Conservation (phyloP, 108 stramenopile species). For the Mayamaea pseudoterrestris region DNA sequence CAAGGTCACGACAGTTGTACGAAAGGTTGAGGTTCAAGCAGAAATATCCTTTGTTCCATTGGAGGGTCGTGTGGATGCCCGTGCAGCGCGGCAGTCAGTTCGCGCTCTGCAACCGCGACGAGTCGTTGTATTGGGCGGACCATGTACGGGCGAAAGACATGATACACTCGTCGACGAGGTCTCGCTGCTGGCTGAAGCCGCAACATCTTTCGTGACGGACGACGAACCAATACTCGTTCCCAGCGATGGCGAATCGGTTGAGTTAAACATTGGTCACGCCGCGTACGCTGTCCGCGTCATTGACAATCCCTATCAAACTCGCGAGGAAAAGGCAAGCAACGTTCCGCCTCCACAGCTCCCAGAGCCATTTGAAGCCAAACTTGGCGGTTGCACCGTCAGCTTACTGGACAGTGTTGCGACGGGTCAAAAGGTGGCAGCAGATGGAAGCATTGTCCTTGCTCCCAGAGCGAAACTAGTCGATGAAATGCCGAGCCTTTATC, state of each 20-base stretch:
- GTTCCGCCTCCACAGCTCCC: slow-evolving; percentile 36
- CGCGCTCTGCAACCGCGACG: slow-evolving; percentile 79
- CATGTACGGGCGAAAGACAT: slow-evolving; percentile 2
- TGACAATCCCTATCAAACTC: slow-evolving; percentile 65
- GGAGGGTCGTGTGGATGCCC: slow-evolving; percentile 75
- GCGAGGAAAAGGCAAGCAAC: slow-evolving; percentile 36
- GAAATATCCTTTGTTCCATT: slow-evolving; percentile 76
- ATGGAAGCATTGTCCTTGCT: slow-evolving; percentile 79
- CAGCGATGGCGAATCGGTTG: slow-evolving; percentile 46
- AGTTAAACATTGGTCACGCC: slow-evolving; percentile 66
- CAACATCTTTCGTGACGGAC: slow-evolving; percentile 17
- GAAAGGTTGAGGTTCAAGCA: slow-evolving; percentile 60
- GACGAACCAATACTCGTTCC: slow-evolving; percentile 28
- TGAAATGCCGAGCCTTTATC: slow-evolving; percentile 27
- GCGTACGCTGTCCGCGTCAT: slow-evolving; percentile 69
- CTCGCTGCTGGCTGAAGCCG: slow-evolving; percentile 45
- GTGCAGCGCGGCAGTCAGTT: slow-evolving; percentile 71
- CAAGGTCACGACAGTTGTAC: slow-evolving; percentile 54
- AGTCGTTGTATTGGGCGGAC: slow-evolving; percentile 69
- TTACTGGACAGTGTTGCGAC: slow-evolving; percentile 69
- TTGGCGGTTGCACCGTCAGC: slow-evolving; percentile 79
- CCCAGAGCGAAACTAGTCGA: slow-evolving; percentile 18
- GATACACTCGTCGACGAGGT: slow-evolving; percentile 26
- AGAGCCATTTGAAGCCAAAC: slow-evolving; percentile 56
- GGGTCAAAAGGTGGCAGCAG: slow-evolving; percentile 72